Evolutionary conservation across 805 yeast genomes (phyloP).

Genomic region (Ogataea glucozyma): DNA sequence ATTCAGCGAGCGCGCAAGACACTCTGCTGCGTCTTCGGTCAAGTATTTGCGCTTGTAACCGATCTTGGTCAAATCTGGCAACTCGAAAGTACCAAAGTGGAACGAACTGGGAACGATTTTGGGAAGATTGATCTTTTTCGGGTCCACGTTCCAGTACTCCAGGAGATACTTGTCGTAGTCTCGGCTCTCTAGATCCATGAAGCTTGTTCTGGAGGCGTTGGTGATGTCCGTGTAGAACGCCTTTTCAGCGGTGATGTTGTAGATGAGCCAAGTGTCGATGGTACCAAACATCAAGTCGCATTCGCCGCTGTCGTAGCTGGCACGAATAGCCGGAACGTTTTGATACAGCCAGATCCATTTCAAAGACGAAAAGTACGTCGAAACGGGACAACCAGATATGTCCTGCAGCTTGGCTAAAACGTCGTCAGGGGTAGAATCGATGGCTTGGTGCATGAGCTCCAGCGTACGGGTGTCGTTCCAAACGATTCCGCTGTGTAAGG

Average conservation of each 20-base stretch:
- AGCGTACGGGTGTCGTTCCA: conserved; percentile 95
- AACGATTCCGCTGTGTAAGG: conserved; percentile 85
- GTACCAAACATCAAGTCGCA: conserved; percentile 85
- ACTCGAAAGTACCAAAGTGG: conserved; percentile 67
- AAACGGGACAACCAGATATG: conserved; percentile 81
- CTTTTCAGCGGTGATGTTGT: conserved; percentile 71
- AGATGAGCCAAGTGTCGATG: conserved; percentile 90
- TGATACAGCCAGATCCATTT: conserved; percentile 88
- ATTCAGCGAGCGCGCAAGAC: conserved; percentile 46
- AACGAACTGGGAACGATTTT: conserved; percentile 78
- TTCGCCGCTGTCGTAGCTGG: conserved; percentile 71
- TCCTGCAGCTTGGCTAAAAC: conserved; percentile 57
- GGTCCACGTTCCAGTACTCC: conserved; percentile 78
- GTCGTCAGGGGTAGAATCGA: conserved; percentile 52
- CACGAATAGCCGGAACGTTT: conserved; percentile 65
- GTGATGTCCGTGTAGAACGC: conserved; percentile 82
- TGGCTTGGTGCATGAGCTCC: conserved; percentile 63
- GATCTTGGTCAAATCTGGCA: conserved; percentile 49
- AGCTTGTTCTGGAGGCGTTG: conserved; percentile 88
- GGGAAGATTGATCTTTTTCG: conserved; percentile 64
- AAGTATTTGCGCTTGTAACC: conserved; percentile 14
- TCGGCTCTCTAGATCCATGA: conserved; percentile 76
- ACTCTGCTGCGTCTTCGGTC: conserved; percentile 46
- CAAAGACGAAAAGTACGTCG: conserved; percentile 89
- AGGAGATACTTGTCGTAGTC: conserved; percentile 77